A percentile compares a stretch with the other conserved stretches of the same genome.
These are phyloP conservation scores for Zygoascus meyerae DNA, from an alignment of 1,139 yeast species.

Conservation along the genomic window DNA sequence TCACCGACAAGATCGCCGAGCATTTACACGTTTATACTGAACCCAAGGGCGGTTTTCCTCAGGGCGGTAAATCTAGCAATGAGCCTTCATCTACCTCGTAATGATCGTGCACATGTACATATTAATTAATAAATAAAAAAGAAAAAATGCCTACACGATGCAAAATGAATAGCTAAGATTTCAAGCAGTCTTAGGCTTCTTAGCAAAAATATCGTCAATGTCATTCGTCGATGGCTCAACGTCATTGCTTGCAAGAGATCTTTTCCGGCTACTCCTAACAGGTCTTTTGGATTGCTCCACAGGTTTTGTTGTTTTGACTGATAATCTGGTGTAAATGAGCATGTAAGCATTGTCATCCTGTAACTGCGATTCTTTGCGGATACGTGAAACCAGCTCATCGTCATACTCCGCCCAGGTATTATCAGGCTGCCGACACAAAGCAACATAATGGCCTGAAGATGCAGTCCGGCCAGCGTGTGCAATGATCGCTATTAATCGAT, in stretches of 20 bases:
- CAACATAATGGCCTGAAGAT: conserved; percentile 87
- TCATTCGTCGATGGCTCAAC: conserved; percentile 17
- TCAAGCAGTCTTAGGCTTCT: conserved; percentile 11
- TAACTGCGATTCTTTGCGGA: conserved; percentile 61
- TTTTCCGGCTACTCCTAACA: neutral
- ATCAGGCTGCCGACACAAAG: conserved; percentile 88
- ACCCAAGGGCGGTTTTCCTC: neutral
- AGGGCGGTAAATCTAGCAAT: neutral
- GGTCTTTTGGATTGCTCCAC: neutral
- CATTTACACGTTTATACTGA: conserved; percentile 49
- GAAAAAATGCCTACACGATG: conserved; percentile 1
- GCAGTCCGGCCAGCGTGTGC: conserved; percentile 94
- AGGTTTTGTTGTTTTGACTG: conserved; percentile 15
- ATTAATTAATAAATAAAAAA: conserved; percentile 9
- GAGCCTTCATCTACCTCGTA: neutral
- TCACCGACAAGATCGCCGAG: conserved; percentile 60
- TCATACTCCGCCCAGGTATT: conserved; percentile 84
- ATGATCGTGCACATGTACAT: conserved; percentile 5
- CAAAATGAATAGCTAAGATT: neutral
- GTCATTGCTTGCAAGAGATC: conserved; percentile 1
- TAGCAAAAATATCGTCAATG: conserved; percentile 27
- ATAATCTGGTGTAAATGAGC: conserved; percentile 57
- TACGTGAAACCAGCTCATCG: conserved; percentile 72
- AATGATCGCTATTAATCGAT: conserved; percentile 76
- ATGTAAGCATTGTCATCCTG: conserved; percentile 84